These are phyloP conservation scores for Lachancea kluyveri DNA, from an alignment of 805 yeast genomes.

Conservation along the genomic window DNA sequence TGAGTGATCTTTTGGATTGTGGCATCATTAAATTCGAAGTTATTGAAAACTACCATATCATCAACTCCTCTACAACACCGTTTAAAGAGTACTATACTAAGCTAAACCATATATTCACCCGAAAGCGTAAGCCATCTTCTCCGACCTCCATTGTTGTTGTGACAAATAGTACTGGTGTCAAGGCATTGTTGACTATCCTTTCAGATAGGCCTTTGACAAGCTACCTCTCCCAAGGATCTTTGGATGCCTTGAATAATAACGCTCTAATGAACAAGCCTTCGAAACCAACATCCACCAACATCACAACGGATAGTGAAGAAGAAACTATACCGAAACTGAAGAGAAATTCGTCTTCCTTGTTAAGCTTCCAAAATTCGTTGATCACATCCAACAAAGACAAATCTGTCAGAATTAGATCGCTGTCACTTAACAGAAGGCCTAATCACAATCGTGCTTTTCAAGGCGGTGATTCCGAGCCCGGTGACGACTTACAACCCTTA, in stretches of 20 bases:
- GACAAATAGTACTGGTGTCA: conserved; percentile 30
- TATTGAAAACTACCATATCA: conserved; percentile 12
- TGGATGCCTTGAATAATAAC: conserved; percentile 19
- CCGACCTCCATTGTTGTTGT: conserved; percentile 25
- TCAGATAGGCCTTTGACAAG: conserved; percentile 29
- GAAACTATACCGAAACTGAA: conserved; percentile 20
- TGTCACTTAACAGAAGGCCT: conserved; percentile 20
- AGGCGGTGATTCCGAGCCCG: conserved; percentile 17
- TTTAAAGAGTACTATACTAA: conserved; percentile 29
- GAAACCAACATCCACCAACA: conserved; percentile 1
- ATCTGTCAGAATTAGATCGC: conserved; percentile 27
- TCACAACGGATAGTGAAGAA: conserved; percentile 11
- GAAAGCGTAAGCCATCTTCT: conserved; percentile 3
- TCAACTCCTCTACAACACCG: conserved; percentile 20
- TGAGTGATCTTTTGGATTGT: conserved; percentile 12
- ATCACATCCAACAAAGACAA: conserved; percentile 31
- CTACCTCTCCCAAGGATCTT: conserved; percentile 25
- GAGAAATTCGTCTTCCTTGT: conserved; percentile 27
- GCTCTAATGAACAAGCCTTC: conserved; percentile 13
- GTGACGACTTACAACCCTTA: too few relatives aligned
- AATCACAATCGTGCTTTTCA: conserved; percentile 8
- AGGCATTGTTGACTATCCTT: conserved; percentile 29
- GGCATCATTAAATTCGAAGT: conserved; percentile 18
- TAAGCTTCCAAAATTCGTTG: conserved; percentile 25
- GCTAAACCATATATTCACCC: conserved; percentile 22